phyloP scores from a whole-genome alignment of 768 basidiomycete species.

The Paxillus involutus region DNA sequence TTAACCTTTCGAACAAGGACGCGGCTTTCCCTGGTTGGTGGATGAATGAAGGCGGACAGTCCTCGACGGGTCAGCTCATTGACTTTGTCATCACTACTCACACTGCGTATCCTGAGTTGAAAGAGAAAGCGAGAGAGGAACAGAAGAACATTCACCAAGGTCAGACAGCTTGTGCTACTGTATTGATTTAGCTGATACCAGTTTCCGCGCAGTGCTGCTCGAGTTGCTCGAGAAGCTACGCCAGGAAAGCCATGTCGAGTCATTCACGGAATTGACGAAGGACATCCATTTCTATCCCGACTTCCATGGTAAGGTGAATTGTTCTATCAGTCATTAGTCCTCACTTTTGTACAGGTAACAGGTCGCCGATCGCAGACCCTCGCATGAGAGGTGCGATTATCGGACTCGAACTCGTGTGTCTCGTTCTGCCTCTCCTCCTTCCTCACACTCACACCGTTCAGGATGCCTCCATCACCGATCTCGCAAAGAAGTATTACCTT shows the following conservation, averaged over 20 bases:
- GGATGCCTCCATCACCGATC: slow-evolving; percentile 74
- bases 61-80: slow-evolving; percentile 92
- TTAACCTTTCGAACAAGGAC: slow-evolving; percentile 45
- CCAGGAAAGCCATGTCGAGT: slow-evolving; percentile 50
- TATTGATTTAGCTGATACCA: background rate
- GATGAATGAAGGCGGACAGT: slow-evolving; percentile 99
- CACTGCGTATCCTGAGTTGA: slow-evolving; percentile 73
- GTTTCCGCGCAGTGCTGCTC: slow-evolving; percentile 55
- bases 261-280: slow-evolving; percentile 82
- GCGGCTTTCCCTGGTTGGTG: slow-evolving; percentile 93
- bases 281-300: slow-evolving; percentile 96
- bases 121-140: slow-evolving; percentile 59
- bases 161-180: slow-evolving; percentile 18
- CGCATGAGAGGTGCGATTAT: slow-evolving; percentile 90
- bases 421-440: background rate
- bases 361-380: slow-evolving; percentile 95
- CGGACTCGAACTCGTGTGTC: slow-evolving; percentile 74
- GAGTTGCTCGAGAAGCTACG: slow-evolving; percentile 69
- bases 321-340: background rate
- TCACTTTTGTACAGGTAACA: slow-evolving; percentile 62
- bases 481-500: slow-evolving; percentile 88
- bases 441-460: slow-evolving; percentile 22
- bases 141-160: slow-evolving; percentile 59
- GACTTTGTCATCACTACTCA: slow-evolving; percentile 95
- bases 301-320: slow-evolving; percentile 64